Conservation (phyloP, 2,329 filamentous ascomycete genomes). For the Phialophora chinensis region DNA sequence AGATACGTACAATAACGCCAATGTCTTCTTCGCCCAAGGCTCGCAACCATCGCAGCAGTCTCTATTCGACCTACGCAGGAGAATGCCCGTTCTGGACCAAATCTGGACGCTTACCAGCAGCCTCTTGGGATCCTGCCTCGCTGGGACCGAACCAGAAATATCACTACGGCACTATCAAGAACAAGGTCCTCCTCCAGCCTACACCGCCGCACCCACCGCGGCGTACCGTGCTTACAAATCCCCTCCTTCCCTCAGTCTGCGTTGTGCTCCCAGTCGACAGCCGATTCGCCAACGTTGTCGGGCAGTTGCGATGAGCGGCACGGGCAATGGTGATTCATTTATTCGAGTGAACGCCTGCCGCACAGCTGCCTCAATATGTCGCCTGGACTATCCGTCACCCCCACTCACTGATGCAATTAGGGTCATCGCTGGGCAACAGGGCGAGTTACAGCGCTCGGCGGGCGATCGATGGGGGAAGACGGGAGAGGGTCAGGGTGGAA, state of each 20-base stretch:
- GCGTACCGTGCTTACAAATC: neutral
- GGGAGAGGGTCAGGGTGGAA: conserved; percentile 81
- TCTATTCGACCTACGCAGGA: neutral
- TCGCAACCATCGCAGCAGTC: neutral
- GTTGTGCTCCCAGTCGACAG: neutral
- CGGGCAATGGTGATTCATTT: conserved; percentile 89
- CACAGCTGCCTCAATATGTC: conserved; percentile 74
- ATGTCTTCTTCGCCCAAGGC: neutral
- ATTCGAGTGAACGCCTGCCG: conserved; percentile 73
- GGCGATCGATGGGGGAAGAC: conserved; percentile 73
- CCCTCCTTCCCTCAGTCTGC: neutral
- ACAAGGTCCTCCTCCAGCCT: conserved; percentile 10
- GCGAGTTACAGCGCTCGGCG: conserved; percentile 76
- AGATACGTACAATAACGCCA: conserved; percentile 3
- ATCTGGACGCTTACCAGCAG: conserved; percentile 8
- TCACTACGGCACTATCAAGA: neutral
- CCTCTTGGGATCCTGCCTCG: conserved; percentile 23
- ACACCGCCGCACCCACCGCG: conserved; percentile 1
- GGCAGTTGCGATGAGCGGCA: conserved; percentile 65
- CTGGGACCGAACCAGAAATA: neutral
- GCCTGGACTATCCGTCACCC: conserved; percentile 59
- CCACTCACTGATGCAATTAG: conserved; percentile 65
- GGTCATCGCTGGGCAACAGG: conserved; percentile 71
- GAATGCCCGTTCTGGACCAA: conserved; percentile 15
- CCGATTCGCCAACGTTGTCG: conserved; percentile 21